Conservation (phyloP, 2,329 filamentous ascomycete species). For the Microcyclospora tardicrescens region DNA sequence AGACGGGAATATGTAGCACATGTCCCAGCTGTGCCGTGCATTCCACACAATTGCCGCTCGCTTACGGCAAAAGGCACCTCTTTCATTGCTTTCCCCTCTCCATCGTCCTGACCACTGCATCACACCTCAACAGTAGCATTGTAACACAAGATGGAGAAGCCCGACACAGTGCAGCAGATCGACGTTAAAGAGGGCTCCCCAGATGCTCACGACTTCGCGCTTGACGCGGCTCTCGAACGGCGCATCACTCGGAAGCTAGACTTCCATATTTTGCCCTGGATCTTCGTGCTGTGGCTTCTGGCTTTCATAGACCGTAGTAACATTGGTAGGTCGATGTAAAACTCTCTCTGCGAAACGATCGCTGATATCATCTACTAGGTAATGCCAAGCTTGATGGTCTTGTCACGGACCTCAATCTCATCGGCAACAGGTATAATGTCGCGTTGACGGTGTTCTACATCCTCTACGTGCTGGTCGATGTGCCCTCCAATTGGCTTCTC, state of each 20-base stretch:
- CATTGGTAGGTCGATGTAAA: slow-evolving; percentile 9
- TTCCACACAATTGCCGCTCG: no score
- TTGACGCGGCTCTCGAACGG: slow-evolving; percentile 5
- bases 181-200: not conserved
- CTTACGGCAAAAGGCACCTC: no score
- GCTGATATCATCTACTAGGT: slow-evolving; percentile 10
- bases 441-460: slow-evolving; percentile 34
- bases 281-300: slow-evolving; percentile 35
- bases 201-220: not conserved
- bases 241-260: slow-evolving; percentile 31
- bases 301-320: slow-evolving; percentile 34
- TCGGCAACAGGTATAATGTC: slow-evolving; percentile 30
- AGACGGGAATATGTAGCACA: no score
- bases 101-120: no score
- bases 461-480: slow-evolving; percentile 29
- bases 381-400: slow-evolving; percentile 33
- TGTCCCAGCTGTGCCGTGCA: no score
- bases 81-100: no score
- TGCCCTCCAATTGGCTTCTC: slow-evolving; percentile 29
- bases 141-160: no score
- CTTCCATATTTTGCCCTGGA: slow-evolving; percentile 31
- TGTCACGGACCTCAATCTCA: slow-evolving; percentile 26
- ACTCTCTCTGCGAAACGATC: not conserved
- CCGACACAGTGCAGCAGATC: slow-evolving; percentile 12
- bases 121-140: no score